Evolutionary conservation across 495 filamentous ascomycete species (phyloP).

Genomic region (Filosporella fistucella): DNA sequence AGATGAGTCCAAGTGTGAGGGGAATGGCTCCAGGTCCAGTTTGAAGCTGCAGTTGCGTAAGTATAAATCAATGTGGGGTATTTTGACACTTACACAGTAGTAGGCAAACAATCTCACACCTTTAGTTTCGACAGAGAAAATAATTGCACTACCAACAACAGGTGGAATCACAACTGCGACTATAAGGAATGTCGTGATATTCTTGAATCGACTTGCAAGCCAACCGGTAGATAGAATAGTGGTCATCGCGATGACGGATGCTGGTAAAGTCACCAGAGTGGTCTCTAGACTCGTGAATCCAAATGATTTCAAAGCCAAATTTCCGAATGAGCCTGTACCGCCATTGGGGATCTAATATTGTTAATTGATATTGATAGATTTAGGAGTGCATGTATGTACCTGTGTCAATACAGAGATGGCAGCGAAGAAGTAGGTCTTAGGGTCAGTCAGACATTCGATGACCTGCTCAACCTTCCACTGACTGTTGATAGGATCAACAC

Average conservation of each 20-base stretch:
- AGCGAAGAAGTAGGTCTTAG: slow-evolving; percentile 39
- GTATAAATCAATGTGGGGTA: background rate
- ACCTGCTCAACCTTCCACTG: slow-evolving; percentile 32
- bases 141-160: slow-evolving; percentile 34
- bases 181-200: slow-evolving; percentile 34
- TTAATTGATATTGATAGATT: too few relatives aligned
- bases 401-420: slow-evolving; percentile 31
- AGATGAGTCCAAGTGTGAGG: slow-evolving; percentile 29
- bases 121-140: slow-evolving; percentile 14
- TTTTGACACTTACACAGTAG: slow-evolving; percentile 4
- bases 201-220: slow-evolving; percentile 33
- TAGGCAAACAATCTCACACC: slow-evolving; percentile 14
- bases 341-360: slow-evolving; percentile 42
- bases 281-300: slow-evolving; percentile 34
- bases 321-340: slow-evolving; percentile 37
- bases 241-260: slow-evolving; percentile 28
- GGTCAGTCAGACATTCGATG: slow-evolving; percentile 33
- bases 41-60: slow-evolving; percentile 17
- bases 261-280: slow-evolving; percentile 34
- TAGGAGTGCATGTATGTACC: too few relatives aligned
- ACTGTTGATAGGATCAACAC: slow-evolving; percentile 25
- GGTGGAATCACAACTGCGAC: slow-evolving; percentile 32
- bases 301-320: slow-evolving; percentile 35
- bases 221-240: slow-evolving; percentile 32
- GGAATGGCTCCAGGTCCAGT: slow-evolving; percentile 29